Evolutionary conservation across 2,329 filamentous ascomycete species (phyloP).

Genomic region (Pseudocercospora vitis): DNA sequence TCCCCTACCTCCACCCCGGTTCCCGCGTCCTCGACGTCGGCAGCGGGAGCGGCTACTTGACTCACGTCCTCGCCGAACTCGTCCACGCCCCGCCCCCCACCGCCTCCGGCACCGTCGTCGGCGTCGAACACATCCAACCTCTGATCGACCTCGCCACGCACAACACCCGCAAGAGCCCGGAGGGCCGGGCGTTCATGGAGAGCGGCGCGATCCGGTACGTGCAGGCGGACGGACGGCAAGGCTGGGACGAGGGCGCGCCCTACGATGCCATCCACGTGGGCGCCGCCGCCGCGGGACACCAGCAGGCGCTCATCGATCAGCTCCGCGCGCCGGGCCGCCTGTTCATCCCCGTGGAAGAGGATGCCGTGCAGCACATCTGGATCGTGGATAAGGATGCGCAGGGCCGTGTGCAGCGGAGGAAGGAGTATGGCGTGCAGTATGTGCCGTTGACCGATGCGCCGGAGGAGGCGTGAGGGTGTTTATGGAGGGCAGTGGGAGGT

Average conservation of each 20-base stretch:
- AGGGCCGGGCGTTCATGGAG: constrained; percentile 58
- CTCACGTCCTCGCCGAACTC: constrained; percentile 81
- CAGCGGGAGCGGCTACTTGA: constrained; percentile 67
- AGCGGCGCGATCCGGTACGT: constrained; percentile 68
- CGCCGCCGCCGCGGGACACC: constrained; percentile 74
- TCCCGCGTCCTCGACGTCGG: constrained; percentile 52
- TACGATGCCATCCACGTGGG: constrained; percentile 98
- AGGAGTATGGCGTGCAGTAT: constrained; percentile 70
- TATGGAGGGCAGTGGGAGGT: too few relatives aligned
- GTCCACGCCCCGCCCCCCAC: constrained; percentile 48
- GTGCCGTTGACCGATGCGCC: constrained; percentile 75
- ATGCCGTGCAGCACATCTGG: constrained; percentile 65
- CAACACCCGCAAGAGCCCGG: constrained; percentile 48
- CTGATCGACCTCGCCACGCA: constrained; percentile 43
- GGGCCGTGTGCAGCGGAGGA: constrained; percentile 61
- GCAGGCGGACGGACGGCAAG: constrained; percentile 62
- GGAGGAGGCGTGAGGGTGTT: constrained; percentile 12
- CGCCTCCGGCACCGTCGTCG: constrained; percentile 44
- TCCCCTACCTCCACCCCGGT: constrained; percentile 56
- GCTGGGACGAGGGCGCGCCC: constrained; percentile 49
- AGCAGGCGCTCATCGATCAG: constrained; percentile 72
- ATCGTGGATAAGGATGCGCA: constrained; percentile 69
- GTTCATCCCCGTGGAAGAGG: constrained; percentile 73
- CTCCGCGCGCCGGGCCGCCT: constrained; percentile 74
- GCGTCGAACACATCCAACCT: constrained; percentile 52